These are phyloP conservation scores for Rhynchosporium agropyri DNA, from an alignment of 2,329 filamentous ascomycete species.

Conservation along the genomic window DNA sequence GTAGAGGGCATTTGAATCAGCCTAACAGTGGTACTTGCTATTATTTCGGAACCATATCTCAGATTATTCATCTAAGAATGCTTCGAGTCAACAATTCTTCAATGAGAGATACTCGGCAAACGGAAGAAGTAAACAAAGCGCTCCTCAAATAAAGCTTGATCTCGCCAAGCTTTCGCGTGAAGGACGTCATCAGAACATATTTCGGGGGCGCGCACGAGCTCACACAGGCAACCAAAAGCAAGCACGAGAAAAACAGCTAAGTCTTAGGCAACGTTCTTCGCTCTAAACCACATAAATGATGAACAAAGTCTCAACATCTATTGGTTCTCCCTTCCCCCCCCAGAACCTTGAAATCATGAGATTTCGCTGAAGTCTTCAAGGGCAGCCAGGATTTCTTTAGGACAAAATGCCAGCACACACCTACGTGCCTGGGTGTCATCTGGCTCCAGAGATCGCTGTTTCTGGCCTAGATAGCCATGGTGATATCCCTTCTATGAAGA, in stretches of 20 bases:
- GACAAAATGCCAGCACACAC: conserved; percentile 40
- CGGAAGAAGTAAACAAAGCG: conserved; percentile 9
- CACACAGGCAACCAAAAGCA: conserved; percentile 1
- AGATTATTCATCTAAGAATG: background rate
- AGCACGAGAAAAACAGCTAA: conserved; percentile 9
- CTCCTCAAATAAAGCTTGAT: conserved; percentile 3
- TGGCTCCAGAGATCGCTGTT: conserved; percentile 31
- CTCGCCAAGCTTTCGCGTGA: conserved; percentile 1
- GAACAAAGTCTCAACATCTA: conserved; percentile 2
- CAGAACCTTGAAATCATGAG: conserved; percentile 8
- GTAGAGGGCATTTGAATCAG: no score
- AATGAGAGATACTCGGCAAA: no score
- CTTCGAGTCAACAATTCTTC: background rate
- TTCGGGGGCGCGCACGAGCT: conserved; percentile 10
- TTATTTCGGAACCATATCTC: background rate
- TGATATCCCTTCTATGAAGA: conserved; percentile 60
- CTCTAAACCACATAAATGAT: background rate
- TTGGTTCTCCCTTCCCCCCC: background rate
- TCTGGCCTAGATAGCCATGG: conserved; percentile 38
- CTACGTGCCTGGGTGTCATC: conserved; percentile 40
- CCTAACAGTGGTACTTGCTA: no score
- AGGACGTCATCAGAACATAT: conserved; percentile 11
- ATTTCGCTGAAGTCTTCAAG: background rate
- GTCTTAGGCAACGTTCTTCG: conserved; percentile 8
- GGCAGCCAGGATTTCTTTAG: conserved; percentile 11